A percentile compares a stretch with the other conserved stretches of the same genome.
phyloP scores from a whole-genome alignment of 2,329 filamentous ascomycete genomes.

The Plectosphaerella cucumerina region DNA sequence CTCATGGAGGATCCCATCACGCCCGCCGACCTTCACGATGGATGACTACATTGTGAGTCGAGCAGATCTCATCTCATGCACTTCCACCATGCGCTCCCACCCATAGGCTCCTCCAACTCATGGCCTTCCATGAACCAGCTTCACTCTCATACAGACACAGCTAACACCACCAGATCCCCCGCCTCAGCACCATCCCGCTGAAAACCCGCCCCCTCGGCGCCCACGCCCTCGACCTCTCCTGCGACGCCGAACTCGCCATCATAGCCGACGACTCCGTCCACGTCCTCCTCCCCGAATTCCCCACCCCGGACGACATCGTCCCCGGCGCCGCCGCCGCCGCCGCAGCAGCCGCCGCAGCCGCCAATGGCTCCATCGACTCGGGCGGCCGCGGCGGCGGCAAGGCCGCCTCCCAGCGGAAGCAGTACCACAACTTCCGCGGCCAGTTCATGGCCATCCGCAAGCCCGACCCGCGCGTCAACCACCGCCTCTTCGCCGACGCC shows the following conservation, averaged over 20 bases:
- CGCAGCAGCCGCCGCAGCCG: not conserved
- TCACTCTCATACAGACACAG: not conserved
- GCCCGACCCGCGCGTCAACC: conserved; percentile 40
- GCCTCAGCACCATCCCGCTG: conserved; percentile 41
- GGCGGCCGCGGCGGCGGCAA: conserved; percentile 14
- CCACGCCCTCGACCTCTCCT: conserved; percentile 46
- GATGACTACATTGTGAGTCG: not conserved
- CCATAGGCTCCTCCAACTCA: not conserved
- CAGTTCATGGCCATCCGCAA: conserved; percentile 27
- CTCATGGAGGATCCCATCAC: not conserved
- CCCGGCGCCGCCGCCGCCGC: conserved; percentile 5
- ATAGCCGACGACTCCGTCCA: conserved; percentile 52
- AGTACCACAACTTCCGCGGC: conserved; percentile 26
- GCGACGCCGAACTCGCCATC: conserved; percentile 53
- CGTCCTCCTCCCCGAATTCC: conserved; percentile 45
- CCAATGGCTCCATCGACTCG: conserved; percentile 19
- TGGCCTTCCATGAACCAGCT: not conserved
- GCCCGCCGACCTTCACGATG: not conserved
- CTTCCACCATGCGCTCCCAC: not conserved
- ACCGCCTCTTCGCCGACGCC: conserved; percentile 35
- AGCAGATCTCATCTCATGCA: not conserved
- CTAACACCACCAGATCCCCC: conserved; percentile 31
- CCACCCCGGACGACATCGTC: conserved; percentile 11
- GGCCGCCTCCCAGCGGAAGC: conserved; percentile 15
- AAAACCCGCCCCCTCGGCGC: conserved; percentile 38